A percentile compares a stretch with the other conserved stretches of the same genome.
These are phyloP conservation scores for Naumovozyma dairenensis DNA, from an alignment of 805 yeast species.

Conservation along the genomic window DNA sequence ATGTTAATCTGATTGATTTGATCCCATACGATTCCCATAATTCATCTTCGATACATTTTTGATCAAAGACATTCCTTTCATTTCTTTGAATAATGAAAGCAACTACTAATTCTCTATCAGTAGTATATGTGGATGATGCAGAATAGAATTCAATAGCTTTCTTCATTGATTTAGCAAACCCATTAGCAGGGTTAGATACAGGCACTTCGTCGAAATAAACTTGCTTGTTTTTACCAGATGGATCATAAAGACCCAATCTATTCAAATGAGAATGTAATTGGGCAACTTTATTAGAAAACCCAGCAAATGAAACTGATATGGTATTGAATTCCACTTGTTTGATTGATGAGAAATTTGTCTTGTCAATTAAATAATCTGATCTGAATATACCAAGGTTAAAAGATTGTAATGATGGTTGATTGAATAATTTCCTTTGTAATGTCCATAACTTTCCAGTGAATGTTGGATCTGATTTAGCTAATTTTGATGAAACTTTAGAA, in stretches of 20 bases:
- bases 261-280: conserved; percentile 62
- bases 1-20: conserved; percentile 54
- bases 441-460: conserved; percentile 77
- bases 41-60: conserved; percentile 69
- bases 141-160: conserved; percentile 52
- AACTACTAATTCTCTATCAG: conserved; percentile 27
- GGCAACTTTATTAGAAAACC: conserved; percentile 72
- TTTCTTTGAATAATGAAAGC: conserved; percentile 73
- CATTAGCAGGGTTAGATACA: conserved; percentile 50
- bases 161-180: conserved; percentile 61
- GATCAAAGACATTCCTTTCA: conserved; percentile 89
- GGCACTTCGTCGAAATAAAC: conserved; percentile 44
- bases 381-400: conserved; percentile 77
- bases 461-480: conserved; percentile 52
- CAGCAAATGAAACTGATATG: conserved; percentile 91
- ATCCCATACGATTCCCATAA: conserved; percentile 48
- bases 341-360: conserved; percentile 32
- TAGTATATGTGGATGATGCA: too few species aligned
- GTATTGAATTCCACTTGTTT: conserved; percentile 97
- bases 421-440: conserved; percentile 38
- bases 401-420: conserved; percentile 46
- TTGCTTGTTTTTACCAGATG: conserved; percentile 30
- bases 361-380: conserved; percentile 75
- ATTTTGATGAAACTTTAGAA: conserved; percentile 39
- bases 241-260: conserved; percentile 42